Conservation (phyloP, 2,329 filamentous ascomycete genomes). For the Fusarium nanum region DNA sequence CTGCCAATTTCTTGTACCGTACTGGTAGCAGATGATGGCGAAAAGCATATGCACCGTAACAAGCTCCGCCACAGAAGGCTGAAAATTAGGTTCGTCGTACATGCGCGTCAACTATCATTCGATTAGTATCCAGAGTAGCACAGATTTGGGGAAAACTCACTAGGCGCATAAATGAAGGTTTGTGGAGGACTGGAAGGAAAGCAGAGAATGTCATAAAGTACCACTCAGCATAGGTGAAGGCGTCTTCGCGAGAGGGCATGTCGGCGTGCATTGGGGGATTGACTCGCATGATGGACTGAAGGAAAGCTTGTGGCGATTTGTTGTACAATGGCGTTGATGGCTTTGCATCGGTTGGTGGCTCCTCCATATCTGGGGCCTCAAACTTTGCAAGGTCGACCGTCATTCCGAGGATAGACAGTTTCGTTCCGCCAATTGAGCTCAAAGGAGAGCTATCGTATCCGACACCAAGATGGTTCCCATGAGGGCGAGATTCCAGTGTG, state of each 20-base stretch:
- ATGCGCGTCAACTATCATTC: slow-evolving; percentile 66
- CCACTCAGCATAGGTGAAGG: slow-evolving; percentile 77
- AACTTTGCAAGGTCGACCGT: slow-evolving; percentile 83
- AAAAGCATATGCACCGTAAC: slow-evolving; percentile 84
- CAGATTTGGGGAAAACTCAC: slow-evolving; percentile 57
- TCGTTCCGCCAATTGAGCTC: slow-evolving; percentile 80
- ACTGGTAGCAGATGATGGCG: slow-evolving; percentile 81
- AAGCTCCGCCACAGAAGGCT: slow-evolving; percentile 71
- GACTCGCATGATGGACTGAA: slow-evolving; percentile 72
- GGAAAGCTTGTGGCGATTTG: slow-evolving; percentile 77
- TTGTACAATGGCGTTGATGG: slow-evolving; percentile 67
- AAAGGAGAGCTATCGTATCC: slow-evolving; percentile 72
- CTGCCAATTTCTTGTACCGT: slow-evolving; percentile 74
- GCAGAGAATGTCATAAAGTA: slow-evolving; percentile 79
- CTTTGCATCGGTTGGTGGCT: slow-evolving; percentile 56
- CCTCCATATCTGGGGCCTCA: slow-evolving; percentile 73
- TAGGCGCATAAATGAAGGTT: slow-evolving; percentile 75
- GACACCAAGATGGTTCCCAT: slow-evolving; percentile 75
- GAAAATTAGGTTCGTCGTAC: slow-evolving; percentile 75
- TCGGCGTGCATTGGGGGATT: slow-evolving; percentile 67
- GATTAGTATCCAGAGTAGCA: slow-evolving; percentile 12
- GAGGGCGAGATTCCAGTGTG: slow-evolving; percentile 56
- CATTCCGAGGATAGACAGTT: slow-evolving; percentile 81
- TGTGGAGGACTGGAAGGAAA: slow-evolving; percentile 82
- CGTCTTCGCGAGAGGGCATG: slow-evolving; percentile 72